These are phyloP conservation scores for Claviceps lovelessii DNA, from an alignment of 2,329 filamentous ascomycete genomes.

Conservation along the genomic window DNA sequence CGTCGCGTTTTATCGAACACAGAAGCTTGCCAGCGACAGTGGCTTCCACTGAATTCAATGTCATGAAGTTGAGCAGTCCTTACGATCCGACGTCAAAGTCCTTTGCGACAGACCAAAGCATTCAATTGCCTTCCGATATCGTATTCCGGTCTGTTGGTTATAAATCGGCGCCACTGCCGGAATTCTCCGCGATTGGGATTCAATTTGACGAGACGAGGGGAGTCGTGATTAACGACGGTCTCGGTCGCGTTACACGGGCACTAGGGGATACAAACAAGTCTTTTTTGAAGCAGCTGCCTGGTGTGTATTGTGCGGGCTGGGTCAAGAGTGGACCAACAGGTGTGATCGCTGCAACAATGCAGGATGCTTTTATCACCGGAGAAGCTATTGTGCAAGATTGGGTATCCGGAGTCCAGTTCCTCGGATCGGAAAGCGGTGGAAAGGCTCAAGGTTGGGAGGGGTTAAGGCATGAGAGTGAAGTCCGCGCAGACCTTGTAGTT, in stretches of 20 bases:
- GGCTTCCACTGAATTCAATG: slow-evolving; percentile 52
- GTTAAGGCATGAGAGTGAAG: slow-evolving; percentile 43
- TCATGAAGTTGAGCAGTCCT: slow-evolving; percentile 39
- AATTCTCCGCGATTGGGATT: slow-evolving; percentile 58
- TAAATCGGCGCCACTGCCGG: slow-evolving; percentile 62
- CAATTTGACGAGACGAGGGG: slow-evolving; percentile 63
- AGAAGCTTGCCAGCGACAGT: slow-evolving; percentile 33
- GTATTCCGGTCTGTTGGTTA: slow-evolving; percentile 96
- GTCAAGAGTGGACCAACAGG: slow-evolving; percentile 90
- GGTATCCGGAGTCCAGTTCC: slow-evolving; percentile 29
- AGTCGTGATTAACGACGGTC: slow-evolving; percentile 67
- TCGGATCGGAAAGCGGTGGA: slow-evolving; percentile 11
- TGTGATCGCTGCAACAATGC: slow-evolving; percentile 92
- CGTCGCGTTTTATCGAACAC: slow-evolving; percentile 48
- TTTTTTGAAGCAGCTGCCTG: slow-evolving; percentile 35
- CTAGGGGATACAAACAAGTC: slow-evolving; percentile 19
- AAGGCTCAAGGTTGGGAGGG: slow-evolving; percentile 56
- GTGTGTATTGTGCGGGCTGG: slow-evolving; percentile 90
- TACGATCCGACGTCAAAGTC: slow-evolving; percentile 38
- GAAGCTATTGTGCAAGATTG: slow-evolving; percentile 76
- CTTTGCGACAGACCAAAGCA: slow-evolving; percentile 31
- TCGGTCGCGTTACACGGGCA: slow-evolving; percentile 49
- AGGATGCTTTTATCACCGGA: slow-evolving; percentile 79
- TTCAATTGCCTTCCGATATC: slow-evolving; percentile 48
- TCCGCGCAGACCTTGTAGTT: slow-evolving; percentile 46